These are phyloP conservation scores for Pseudogymnoascus sp. DNA, from an alignment of 2,329 filamentous ascomycete genomes.

Conservation along the genomic window DNA sequence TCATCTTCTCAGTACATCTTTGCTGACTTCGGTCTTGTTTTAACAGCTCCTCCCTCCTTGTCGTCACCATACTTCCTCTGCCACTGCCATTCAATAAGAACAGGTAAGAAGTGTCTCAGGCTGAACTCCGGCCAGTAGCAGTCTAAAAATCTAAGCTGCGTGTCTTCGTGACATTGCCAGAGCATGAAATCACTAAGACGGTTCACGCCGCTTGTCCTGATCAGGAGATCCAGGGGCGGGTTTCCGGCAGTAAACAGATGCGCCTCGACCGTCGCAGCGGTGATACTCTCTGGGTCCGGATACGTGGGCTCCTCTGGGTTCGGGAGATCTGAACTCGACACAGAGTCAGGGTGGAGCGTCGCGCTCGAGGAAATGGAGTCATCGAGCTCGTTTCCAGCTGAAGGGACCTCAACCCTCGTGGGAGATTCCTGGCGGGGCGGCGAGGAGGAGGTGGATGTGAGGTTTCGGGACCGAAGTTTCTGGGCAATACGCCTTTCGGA, in stretches of 20 bases:
- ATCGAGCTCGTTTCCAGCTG: conserved; percentile 35
- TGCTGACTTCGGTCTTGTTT: conserved; percentile 1
- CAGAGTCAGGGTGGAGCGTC: conserved; percentile 36
- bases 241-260: conserved; percentile 84
- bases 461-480: conserved; percentile 68
- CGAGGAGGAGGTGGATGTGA: conserved; percentile 23
- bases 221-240: conserved; percentile 82
- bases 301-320: conserved; percentile 35
- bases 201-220: conserved; percentile 89
- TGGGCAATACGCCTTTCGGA: conserved; percentile 82
- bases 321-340: conserved; percentile 21
- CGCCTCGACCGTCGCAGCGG: conserved; percentile 68
- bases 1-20: conserved; percentile 4
- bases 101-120: conserved; percentile 85
- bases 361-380: conserved; percentile 55
- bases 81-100: conserved; percentile 85
- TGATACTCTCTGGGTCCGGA: conserved; percentile 83
- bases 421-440: conserved; percentile 30
- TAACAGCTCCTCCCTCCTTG: conserved; percentile 15
- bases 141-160: conserved; percentile 85
- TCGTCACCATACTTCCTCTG: conserved; percentile 34
- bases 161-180: conserved; percentile 93
- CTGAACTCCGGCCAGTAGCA: conserved; percentile 96
- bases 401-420: conserved; percentile 42
- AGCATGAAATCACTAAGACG: conserved; percentile 96